Evolutionary conservation across 23 red algal genomes (phyloP).

Genomic region (Gracilaria caudata): DNA sequence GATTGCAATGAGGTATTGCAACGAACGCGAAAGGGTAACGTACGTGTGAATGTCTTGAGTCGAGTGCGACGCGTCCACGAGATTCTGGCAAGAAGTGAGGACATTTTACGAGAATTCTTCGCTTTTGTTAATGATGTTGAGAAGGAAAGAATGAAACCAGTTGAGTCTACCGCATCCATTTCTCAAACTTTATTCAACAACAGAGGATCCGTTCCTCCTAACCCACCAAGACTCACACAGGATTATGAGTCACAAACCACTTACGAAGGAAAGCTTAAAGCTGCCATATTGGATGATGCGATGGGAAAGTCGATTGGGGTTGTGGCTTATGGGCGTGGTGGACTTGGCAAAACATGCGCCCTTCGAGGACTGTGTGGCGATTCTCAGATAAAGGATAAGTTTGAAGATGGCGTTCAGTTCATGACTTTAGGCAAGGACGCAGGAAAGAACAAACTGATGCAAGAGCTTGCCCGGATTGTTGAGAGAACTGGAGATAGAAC

Average conservation of each 20-base stretch:
- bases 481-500: not conserved
- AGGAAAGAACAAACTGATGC: not conserved
- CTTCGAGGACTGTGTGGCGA: not conserved
- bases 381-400: not conserved
- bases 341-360: not conserved
- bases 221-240: not conserved
- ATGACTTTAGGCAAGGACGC: not conserved
- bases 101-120: not conserved
- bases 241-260: not conserved
- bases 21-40: not conserved
- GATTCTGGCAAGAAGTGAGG: not conserved
- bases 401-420: not conserved
- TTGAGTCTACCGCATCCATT: not conserved
- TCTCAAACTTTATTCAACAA: not conserved
- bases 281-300: not conserved
- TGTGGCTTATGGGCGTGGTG: not conserved
- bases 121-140: not conserved
- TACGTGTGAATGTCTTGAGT: no score
- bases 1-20: not conserved
- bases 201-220: not conserved
- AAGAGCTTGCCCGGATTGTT: not conserved
- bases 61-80: not conserved
- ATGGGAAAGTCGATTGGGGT: not conserved
- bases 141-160: not conserved
- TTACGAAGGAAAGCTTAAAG: not conserved